These are phyloP conservation scores for Dryadomyces quercivorus DNA, from an alignment of 2,329 filamentous ascomycete species.

Conservation along the genomic window DNA sequence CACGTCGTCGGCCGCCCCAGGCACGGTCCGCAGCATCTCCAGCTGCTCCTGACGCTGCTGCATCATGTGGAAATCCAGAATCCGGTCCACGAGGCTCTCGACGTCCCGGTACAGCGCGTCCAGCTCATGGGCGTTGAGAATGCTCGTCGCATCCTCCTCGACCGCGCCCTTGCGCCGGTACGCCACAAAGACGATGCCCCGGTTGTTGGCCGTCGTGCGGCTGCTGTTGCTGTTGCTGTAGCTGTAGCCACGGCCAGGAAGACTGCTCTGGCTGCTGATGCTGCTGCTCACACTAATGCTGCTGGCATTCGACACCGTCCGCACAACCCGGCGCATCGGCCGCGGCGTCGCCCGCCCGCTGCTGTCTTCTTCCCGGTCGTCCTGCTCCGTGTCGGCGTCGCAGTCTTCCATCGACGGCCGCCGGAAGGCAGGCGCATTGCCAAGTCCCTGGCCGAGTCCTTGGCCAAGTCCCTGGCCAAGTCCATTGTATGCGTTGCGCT, in stretches of 20 bases:
- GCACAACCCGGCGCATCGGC: not conserved
- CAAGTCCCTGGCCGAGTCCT: no score
- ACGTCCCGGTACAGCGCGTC: slow-evolving; percentile 35
- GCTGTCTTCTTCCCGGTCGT: slow-evolving; percentile 5
- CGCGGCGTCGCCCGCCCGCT: not conserved
- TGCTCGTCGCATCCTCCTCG: slow-evolving; percentile 14
- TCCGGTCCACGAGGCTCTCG: slow-evolving; percentile 38
- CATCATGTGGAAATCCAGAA: slow-evolving; percentile 32
- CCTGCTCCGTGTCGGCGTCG: slow-evolving; percentile 15
- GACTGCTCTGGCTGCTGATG: slow-evolving; percentile 1
- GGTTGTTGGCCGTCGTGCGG: slow-evolving; percentile 21
- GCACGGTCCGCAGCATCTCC: slow-evolving; percentile 1
- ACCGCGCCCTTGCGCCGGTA: slow-evolving; percentile 33
- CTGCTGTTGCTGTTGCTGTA: no score
- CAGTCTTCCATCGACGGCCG: slow-evolving; percentile 8
- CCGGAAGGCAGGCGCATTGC: not conserved
- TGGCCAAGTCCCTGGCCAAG: no score
- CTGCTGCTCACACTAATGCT: not conserved
- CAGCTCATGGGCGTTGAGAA: slow-evolving; percentile 26
- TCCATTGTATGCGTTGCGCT: slow-evolving; percentile 1
- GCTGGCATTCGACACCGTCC: not conserved
- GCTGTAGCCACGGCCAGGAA: no score
- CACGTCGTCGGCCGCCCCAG: not conserved
- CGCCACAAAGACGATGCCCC: slow-evolving; percentile 44
- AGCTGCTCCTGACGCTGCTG: slow-evolving; percentile 10